A percentile compares a stretch with the other conserved stretches of the same genome.
Evolutionary conservation across 2,329 filamentous ascomycete species (phyloP).

Genomic region (Diplodia sapinea): DNA sequence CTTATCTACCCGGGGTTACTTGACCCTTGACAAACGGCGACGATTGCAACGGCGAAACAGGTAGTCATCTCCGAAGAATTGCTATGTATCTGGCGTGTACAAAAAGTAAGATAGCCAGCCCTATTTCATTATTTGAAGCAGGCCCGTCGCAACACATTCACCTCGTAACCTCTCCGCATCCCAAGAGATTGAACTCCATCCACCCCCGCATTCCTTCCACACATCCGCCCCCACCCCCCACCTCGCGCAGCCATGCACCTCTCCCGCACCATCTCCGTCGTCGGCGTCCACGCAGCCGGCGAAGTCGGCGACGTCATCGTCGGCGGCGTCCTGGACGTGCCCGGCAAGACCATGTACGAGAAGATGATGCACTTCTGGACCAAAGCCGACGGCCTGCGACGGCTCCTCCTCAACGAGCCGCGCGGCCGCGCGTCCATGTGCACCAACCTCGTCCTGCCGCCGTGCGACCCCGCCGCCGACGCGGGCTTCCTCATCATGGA

Average conservation of each 20-base stretch:
- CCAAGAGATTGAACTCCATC: no score
- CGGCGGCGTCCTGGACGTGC: background rate
- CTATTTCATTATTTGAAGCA: no score
- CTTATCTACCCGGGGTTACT: no score
- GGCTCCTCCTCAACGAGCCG: background rate
- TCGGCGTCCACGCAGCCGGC: background rate
- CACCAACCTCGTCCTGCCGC: background rate
- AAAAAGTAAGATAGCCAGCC: no score
- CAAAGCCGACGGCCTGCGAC: background rate
- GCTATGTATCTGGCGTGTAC: no score
- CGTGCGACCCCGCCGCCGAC: background rate
- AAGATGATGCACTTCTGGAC: background rate
- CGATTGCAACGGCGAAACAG: no score
- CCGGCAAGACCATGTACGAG: background rate
- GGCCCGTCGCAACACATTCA: no score
- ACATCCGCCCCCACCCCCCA: no score
- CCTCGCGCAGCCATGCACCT: background rate
- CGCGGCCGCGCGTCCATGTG: background rate
- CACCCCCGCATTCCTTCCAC: no score
- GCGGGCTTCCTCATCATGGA: background rate
- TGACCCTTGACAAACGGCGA: no score
- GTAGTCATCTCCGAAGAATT: no score
- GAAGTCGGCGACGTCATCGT: background rate
- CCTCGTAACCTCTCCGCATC: no score
- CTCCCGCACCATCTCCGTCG: background rate